Conservation (phyloP, 2,329 filamentous ascomycete species). For the Ustulina deusta region DNA sequence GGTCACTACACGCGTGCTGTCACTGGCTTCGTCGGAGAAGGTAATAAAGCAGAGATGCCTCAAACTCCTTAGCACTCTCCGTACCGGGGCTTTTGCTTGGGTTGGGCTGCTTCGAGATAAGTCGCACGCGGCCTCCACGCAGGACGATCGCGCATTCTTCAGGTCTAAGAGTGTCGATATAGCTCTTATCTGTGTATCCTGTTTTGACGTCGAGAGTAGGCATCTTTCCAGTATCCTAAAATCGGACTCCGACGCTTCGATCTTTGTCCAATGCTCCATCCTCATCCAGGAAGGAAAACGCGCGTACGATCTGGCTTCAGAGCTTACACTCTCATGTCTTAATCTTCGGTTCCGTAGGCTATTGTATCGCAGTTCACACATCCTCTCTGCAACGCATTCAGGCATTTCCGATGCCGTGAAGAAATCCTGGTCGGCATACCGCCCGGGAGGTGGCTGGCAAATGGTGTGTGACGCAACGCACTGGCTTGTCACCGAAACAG, state of each 20-base stretch:
- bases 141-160: conserved; percentile 19
- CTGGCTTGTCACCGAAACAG: conserved; percentile 25
- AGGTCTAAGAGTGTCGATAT: conserved; percentile 22
- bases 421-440: conserved; percentile 31
- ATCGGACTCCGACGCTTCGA: conserved; percentile 17
- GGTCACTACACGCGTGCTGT: conserved; percentile 15
- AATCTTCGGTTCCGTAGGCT: conserved; percentile 25
- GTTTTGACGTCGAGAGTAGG: conserved; percentile 24
- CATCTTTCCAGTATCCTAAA: conserved; percentile 14
- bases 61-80: conserved; percentile 23
- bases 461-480: conserved; percentile 16
- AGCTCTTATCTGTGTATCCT: conserved; percentile 30
- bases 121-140: conserved; percentile 4
- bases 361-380: conserved; percentile 22
- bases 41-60: conserved; percentile 12
- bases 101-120: conserved; percentile 23
- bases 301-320: background rate
- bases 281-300: conserved; percentile 30
- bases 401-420: conserved; percentile 29
- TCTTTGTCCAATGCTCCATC: conserved; percentile 33
- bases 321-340: conserved; percentile 26
- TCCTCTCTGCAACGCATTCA: conserved; percentile 17
- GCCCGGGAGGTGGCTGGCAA: conserved; percentile 14
- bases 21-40: conserved; percentile 17
- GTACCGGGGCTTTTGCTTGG: conserved; percentile 29